Evolutionary conservation across 495 filamentous ascomycete species (phyloP).

Genomic region (Podospora tetraspora): DNA sequence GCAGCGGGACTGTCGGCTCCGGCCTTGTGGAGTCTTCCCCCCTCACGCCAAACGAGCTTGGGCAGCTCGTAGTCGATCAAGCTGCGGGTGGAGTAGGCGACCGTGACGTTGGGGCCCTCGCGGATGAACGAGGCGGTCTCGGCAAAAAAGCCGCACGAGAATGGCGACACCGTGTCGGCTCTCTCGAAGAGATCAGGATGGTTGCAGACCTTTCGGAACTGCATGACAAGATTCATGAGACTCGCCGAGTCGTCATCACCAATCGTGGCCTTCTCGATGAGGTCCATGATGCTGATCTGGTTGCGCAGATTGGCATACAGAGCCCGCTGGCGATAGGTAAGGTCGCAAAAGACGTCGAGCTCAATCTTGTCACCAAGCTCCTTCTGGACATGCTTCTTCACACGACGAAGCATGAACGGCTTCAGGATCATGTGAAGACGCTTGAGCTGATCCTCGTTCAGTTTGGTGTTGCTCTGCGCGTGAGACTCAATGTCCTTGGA

Average conservation of each 20-base stretch:
- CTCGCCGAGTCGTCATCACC: conserved; percentile 96
- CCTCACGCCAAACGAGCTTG: conserved; percentile 68
- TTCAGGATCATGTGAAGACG: conserved; percentile 98
- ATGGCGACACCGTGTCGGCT: conserved; percentile 82
- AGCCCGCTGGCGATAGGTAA: conserved; percentile 95
- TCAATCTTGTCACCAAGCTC: conserved; percentile 99
- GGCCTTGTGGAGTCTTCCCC: conserved; percentile 68
- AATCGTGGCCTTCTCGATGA: conserved; percentile 92
- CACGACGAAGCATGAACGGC: conserved; percentile 97
- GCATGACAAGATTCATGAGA: conserved; percentile 99
- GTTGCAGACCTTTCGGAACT: conserved; percentile 99
- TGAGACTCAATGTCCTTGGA: conserved; percentile 99
- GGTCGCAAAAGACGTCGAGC: conserved; percentile 89
- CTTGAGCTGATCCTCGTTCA: conserved; percentile 94
- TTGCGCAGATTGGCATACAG: conserved; percentile 87
- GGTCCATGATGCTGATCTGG: conserved; percentile 96
- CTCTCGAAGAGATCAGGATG: conserved; percentile 96
- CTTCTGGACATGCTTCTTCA: conserved; percentile 99
- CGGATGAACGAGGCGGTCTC: conserved; percentile 93
- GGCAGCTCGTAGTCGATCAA: conserved; percentile 80
- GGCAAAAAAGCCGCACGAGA: conserved; percentile 76
- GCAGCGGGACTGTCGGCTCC: conserved; percentile 67
- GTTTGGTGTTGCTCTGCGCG: conserved; percentile 95
- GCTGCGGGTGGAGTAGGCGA: conserved; percentile 83
- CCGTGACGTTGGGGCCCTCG: conserved; percentile 72